These are phyloP conservation scores for Toxoplasma gondii DNA, from an alignment of 169 alveolate species.

Conservation along the genomic window DNA sequence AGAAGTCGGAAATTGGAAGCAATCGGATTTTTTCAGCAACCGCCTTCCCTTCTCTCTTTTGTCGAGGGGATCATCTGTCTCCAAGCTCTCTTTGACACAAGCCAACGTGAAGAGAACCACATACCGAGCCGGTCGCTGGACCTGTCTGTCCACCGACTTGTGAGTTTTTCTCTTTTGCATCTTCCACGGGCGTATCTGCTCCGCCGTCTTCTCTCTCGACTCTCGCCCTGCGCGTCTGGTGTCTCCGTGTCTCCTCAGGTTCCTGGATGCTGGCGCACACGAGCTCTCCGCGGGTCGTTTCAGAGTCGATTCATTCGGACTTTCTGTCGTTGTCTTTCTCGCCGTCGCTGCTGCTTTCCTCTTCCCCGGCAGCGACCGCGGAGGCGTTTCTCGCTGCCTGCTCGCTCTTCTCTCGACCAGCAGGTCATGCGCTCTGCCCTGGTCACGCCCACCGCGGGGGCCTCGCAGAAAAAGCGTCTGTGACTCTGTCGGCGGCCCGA, in stretches of 20 bases:
- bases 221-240: too few species aligned
- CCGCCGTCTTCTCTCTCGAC: too few species aligned
- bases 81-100: background rate
- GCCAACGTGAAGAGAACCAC: too few species aligned
- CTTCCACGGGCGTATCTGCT: too few species aligned
- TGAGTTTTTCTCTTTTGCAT: too few species aligned
- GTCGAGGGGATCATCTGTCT: background rate
- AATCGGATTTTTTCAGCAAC: too few species aligned
- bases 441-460: background rate
- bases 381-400: constrained; percentile 31
- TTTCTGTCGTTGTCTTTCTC: background rate
- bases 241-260: background rate
- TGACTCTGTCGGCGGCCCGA: background rate
- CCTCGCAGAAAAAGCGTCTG: background rate
- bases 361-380: constrained; percentile 9
- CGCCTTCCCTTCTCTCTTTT: background rate
- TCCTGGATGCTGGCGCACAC: constrained; percentile 17
- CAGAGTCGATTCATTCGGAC: background rate
- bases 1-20: too few species aligned
- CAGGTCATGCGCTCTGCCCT: background rate
- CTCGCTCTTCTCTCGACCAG: background rate
- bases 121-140: too few species aligned
- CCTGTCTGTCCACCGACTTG: too few species aligned
- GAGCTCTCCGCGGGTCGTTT: background rate
- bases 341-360: background rate